Evolutionary conservation across 768 basidiomycete species (phyloP), one percentile per base, ranked within the genome.

Genomic region (Pleurotus platypus): DNA sequence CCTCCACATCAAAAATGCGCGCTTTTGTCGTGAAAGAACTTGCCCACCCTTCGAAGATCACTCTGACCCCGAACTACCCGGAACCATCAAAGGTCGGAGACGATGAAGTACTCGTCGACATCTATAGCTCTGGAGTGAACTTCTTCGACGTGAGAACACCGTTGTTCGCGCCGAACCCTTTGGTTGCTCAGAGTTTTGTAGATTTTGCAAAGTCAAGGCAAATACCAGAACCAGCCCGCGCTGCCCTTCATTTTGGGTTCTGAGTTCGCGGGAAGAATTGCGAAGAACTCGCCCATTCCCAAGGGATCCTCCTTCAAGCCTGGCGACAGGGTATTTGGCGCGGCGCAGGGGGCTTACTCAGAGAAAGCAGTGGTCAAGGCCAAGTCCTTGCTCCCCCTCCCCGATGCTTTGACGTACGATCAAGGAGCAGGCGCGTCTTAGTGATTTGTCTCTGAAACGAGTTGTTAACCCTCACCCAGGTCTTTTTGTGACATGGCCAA

Each of bases 281-380:
- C 89, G 6, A 60, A 65, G 13, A 70, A 78, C 59, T 92, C 90
- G 3, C 88, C 86, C 20, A 86, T 96, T 20, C 95, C 95, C 3
- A 66, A 78, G 26, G 89, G 85, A 5, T 96, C 92, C 66, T 78
- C 80, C 0, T 90, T 86, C 64, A 85, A 86, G 65, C 83, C 79
- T 2, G 96, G 96, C 3, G 92, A 97, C 60, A 77, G 92, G 42
- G 90, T 99, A 0, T 96, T 97, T 62, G 95, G 96, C 5, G 82
- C 82, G 11, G 78, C 76, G 0, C 86, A 90, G 65, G 97, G 95
- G 5, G 76, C 86, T 2, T 93, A 83, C 69, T 91, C 87, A 2
- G 95, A 98, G 57, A 83, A 81, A 62, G 77, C 91, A 54, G 82
- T 80, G 0, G 84, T 76, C 8, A 69, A 81, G 42, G 80, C 78